phyloP scores from a whole-genome alignment of 352 stramenopile genomes.

The Phytophthora syringae region DNA sequence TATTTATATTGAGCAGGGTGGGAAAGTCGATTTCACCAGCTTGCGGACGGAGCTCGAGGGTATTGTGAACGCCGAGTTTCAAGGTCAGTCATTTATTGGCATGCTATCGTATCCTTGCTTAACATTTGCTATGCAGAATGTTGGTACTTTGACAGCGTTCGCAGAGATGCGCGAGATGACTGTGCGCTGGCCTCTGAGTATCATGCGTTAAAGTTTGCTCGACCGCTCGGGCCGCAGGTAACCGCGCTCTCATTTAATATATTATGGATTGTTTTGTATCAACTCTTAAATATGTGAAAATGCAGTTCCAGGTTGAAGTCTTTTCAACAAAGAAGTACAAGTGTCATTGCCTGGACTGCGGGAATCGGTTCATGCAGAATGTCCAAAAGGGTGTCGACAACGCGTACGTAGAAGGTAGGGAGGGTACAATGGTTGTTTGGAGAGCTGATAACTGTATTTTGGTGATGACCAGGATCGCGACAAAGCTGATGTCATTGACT shows the following conservation, averaged over 20 bases:
- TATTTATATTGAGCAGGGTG: conserved; percentile 26
- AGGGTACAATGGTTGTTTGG: no score
- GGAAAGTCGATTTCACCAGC: conserved; percentile 56
- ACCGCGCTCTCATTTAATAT: neutral
- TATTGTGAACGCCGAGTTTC: conserved; percentile 37
- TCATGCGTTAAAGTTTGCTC: conserved; percentile 59
- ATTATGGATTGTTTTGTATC: neutral
- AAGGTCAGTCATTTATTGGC: conserved; percentile 34
- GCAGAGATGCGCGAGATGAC: conserved; percentile 37
- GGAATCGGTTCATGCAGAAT: conserved; percentile 57
- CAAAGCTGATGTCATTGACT: conserved; percentile 68
- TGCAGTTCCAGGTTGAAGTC: conserved; percentile 72
- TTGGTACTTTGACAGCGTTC: conserved; percentile 81
- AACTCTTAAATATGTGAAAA: neutral
- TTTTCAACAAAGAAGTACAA: conserved; percentile 75
- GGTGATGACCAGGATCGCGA: conserved; percentile 57
- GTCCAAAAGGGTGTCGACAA: conserved; percentile 85
- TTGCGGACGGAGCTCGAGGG: conserved; percentile 60
- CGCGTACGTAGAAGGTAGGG: conserved; percentile 42
- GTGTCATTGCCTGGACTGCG: conserved; percentile 59
- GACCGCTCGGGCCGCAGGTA: conserved; percentile 69
- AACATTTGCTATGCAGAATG: conserved; percentile 49
- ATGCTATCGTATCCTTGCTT: neutral
- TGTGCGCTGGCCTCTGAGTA: conserved; percentile 37
- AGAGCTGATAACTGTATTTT: neutral